These are phyloP conservation scores for Coffea eugenioides DNA, from an alignment of 257 asterid genomes.

Conservation along the genomic window DNA sequence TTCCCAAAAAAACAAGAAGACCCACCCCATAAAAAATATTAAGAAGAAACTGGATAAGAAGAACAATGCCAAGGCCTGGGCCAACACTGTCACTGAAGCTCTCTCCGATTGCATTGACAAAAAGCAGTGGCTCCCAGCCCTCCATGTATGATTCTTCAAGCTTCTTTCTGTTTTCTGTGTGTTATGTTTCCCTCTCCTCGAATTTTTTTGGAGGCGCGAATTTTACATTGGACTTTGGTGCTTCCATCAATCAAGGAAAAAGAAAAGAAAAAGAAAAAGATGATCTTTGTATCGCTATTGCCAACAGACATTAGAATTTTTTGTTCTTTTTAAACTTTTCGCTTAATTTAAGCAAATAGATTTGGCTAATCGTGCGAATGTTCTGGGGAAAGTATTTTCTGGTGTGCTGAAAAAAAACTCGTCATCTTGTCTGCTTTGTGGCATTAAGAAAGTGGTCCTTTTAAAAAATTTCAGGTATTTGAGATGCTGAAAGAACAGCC, in stretches of 20 bases:
- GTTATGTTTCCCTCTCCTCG: not conserved
- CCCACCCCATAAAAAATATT: conserved; percentile 63
- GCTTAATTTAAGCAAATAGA: too few relatives aligned
- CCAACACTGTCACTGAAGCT: conserved; percentile 72
- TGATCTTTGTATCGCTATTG: too few relatives aligned
- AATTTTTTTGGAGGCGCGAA: not conserved
- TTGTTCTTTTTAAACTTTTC: not conserved
- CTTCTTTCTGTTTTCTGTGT: not conserved
- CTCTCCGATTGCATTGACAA: conserved; percentile 62
- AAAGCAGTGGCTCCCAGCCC: conserved; percentile 70
- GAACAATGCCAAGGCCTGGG: conserved; percentile 63
- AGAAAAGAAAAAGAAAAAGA: too few relatives aligned
- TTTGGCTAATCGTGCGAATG: not conserved
- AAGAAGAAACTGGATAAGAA: conserved; percentile 63
- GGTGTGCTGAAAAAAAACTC: not conserved
- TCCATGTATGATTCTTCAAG: conserved; percentile 42
- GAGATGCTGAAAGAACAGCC: conserved; percentile 78
- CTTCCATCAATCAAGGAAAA: too few relatives aligned
- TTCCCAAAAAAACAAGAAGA: conserved; percentile 29
- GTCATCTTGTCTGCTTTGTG: conserved; percentile 7
- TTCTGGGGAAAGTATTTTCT: not conserved
- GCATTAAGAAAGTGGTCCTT: not conserved
- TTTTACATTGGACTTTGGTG: too few relatives aligned
- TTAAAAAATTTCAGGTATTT: conserved; percentile 48
- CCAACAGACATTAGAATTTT: not conserved